phyloP scores from a whole-genome alignment of 352 stramenopile species.

The Phytophthora pini region DNA sequence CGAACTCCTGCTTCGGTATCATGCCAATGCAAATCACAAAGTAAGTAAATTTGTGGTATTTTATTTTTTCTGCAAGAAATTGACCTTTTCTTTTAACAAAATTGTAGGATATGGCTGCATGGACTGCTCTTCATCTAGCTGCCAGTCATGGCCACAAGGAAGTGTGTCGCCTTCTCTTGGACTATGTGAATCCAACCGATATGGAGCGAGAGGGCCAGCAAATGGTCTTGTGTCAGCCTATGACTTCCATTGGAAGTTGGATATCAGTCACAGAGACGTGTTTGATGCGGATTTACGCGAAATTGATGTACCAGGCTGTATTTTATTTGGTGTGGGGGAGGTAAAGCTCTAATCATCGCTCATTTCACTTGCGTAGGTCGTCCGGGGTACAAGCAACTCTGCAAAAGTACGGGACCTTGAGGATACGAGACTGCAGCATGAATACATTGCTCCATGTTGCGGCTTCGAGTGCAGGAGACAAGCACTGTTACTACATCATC shows the following conservation, averaged over 20 bases:
- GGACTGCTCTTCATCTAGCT: slow-evolving; percentile 54
- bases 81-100: background rate
- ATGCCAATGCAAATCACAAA: slow-evolving; percentile 51
- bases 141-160: slow-evolving; percentile 52
- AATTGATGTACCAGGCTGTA: slow-evolving; percentile 43
- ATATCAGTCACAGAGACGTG: slow-evolving; percentile 45
- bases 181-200: slow-evolving; percentile 23
- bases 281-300: slow-evolving; percentile 57
- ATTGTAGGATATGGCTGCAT: slow-evolving; percentile 47
- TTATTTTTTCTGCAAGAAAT: background rate
- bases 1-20: slow-evolving; percentile 42
- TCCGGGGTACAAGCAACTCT: slow-evolving; percentile 39
- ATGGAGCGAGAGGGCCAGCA: slow-evolving; percentile 41
- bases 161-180: slow-evolving; percentile 44
- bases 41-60: slow-evolving; percentile 10
- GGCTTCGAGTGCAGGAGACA: slow-evolving; percentile 42
- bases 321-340: background rate
- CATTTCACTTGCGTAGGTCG: slow-evolving; percentile 26
- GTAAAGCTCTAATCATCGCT: background rate
- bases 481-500: slow-evolving; percentile 57
- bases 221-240: slow-evolving; percentile 45
- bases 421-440: slow-evolving; percentile 64
- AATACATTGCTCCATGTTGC: slow-evolving; percentile 65
- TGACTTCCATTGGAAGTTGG: slow-evolving; percentile 46
- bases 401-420: slow-evolving; percentile 53